Evolutionary conservation across 352 stramenopile species (phyloP).

Genomic region (Phytophthora kernoviae): DNA sequence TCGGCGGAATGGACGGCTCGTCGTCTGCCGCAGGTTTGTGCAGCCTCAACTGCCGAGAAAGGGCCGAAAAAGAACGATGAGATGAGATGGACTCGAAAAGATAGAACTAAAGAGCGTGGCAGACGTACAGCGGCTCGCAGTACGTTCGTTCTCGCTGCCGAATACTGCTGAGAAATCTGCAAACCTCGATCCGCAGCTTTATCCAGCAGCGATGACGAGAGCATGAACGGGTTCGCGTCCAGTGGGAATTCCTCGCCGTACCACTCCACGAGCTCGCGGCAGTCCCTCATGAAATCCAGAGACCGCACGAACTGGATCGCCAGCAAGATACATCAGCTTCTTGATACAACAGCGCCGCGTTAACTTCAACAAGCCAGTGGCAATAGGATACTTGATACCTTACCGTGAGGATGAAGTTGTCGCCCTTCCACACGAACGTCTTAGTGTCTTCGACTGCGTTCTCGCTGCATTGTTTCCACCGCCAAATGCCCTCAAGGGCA

Average conservation of each 20-base stretch:
- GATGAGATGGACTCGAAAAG: slow-evolving; percentile 11
- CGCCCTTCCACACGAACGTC: slow-evolving; percentile 62
- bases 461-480: slow-evolving; percentile 33
- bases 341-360: slow-evolving; percentile 13
- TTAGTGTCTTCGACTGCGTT: not conserved
- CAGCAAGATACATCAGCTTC: slow-evolving; percentile 1
- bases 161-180: slow-evolving; percentile 7
- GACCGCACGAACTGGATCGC: slow-evolving; percentile 44
- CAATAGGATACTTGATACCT: slow-evolving; percentile 1
- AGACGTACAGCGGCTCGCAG: slow-evolving; percentile 41
- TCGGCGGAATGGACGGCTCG: slow-evolving; percentile 27
- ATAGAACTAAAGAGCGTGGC: not conserved
- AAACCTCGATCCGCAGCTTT: slow-evolving; percentile 45
- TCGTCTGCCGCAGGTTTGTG: slow-evolving; percentile 26
- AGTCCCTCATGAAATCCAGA: slow-evolving; percentile 50
- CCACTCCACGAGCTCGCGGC: slow-evolving; percentile 56
- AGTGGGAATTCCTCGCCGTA: slow-evolving; percentile 80
- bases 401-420: slow-evolving; percentile 51
- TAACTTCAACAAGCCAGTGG: slow-evolving; percentile 23
- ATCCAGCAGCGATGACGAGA: slow-evolving; percentile 51
- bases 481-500: slow-evolving; percentile 42
- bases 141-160: slow-evolving; percentile 9
- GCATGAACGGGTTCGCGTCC: slow-evolving; percentile 72
- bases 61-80: slow-evolving; percentile 11
- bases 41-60: slow-evolving; percentile 32